Base-by-base conservation (phyloP, 176 grass and related monocot genomes). In the Hyparrhenia diplandra region DNA sequence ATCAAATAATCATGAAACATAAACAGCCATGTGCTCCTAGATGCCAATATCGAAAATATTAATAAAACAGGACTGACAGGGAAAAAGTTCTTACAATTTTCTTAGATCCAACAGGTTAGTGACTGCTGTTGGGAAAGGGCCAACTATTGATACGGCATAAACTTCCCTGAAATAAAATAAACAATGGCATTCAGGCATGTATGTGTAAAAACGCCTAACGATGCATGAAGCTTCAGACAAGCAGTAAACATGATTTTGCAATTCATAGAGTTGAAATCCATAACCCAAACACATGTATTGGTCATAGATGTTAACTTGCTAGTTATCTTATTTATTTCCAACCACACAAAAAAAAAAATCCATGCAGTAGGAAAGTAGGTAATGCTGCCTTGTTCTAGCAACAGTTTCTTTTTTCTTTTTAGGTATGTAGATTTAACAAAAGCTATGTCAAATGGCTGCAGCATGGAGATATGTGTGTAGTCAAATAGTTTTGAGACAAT, bases 81-180 rank as follows among this genome's bases (percentile, higher is more conserved):
- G 41, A 42, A 79, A 85, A 39, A 45, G 63, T 65, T 80, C 92
- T 99, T 88, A 93, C 97, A 99, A 77, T 89, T 69, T 99, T 79
- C 71, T 99, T 58, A 99, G 82, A 88, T 99, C 97, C 85, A 99
- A 77, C 49, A 99, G 89, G 72, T 99, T 99, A 39, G 97, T 99
- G 62, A 99, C 97, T 80, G 96, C 96, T 74, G 93, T 90, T 36
- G 96, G 96, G 67, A 99, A 96, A 66, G 89, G 90, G 39, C 97
- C 97, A 79, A 99, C 93, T 70, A 99, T 99, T 64, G 97, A 99
- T 54, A 96, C 93, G 42, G 91, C 97, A 75, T 99, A 99, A 27
- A 99, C 97, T 88, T 99, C 97, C 83, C 97, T 99, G 92, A 88
- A 96, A 82, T 67, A 85, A 60, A 30, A 46, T 71, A 64, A 25